A percentile compares a stretch with the other conserved stretches of the same genome.
These are phyloP conservation scores for Penicillium paxilli DNA, from an alignment of 495 filamentous ascomycete genomes.

Conservation along the genomic window DNA sequence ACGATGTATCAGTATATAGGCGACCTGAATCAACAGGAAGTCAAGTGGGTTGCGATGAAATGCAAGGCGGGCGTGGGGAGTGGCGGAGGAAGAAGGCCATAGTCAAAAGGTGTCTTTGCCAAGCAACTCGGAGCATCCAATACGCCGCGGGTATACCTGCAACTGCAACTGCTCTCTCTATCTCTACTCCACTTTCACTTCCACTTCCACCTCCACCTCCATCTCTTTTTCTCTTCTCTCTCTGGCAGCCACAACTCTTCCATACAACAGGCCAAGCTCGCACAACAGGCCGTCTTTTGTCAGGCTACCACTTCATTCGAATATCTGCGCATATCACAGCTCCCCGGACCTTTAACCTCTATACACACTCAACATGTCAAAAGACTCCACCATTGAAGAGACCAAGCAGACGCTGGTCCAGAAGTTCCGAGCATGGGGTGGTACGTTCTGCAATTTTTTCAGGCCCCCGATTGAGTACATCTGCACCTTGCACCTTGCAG, in stretches of 20 bases:
- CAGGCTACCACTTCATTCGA: too few relatives aligned
- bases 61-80: slow-evolving; percentile 8
- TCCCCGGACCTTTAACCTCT: background rate
- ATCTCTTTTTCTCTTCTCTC: too few relatives aligned
- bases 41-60: slow-evolving; percentile 1
- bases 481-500: background rate
- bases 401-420: slow-evolving; percentile 51
- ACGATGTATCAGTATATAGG: slow-evolving; percentile 3
- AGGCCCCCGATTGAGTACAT: background rate
- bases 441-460: slow-evolving; percentile 47
- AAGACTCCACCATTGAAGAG: slow-evolving; percentile 38
- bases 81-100: slow-evolving; percentile 23
- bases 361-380: slow-evolving; percentile 14
- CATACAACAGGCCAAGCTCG: background rate
- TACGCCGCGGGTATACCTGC: slow-evolving; percentile 11
- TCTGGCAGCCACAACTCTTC: too few relatives aligned
- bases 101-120: slow-evolving; percentile 33
- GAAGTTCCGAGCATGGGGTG: slow-evolving; percentile 66
- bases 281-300: background rate
- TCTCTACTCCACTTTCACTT: background rate
- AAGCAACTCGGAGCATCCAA: slow-evolving; percentile 22
- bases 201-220: background rate
- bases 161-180: background rate
- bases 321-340: background rate
- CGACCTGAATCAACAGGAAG: slow-evolving; percentile 3